A percentile compares a stretch with the other conserved stretches of the same genome.
These are phyloP conservation scores for Tetrahymena borealis DNA, from an alignment of 73 alveolate genomes.

Conservation along the genomic window DNA sequence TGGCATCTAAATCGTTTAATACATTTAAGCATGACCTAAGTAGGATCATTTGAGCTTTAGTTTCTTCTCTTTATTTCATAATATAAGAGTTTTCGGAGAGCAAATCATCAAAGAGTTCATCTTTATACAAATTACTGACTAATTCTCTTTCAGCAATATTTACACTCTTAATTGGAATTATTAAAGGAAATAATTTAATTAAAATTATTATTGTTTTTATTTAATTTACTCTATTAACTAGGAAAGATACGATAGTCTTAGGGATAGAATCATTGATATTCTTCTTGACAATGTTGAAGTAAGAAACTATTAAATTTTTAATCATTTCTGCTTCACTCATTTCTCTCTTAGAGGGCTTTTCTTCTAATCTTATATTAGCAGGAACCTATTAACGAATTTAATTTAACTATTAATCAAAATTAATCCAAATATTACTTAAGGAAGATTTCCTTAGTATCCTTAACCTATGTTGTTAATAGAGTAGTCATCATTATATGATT, in stretches of 20 bases:
- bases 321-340: constrained; percentile 63
- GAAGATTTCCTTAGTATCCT: not conserved
- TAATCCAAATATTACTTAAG: not conserved
- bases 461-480: not conserved
- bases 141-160: constrained; percentile 36
- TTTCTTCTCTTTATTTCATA: constrained; percentile 16
- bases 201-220: not conserved
- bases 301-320: constrained; percentile 60
- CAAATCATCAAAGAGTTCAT: constrained; percentile 30
- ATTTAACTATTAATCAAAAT: constrained; percentile 12
- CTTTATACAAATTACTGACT: constrained; percentile 9
- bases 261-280: constrained; percentile 71
- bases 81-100: constrained; percentile 15
- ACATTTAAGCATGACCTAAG: constrained; percentile 31
- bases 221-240: constrained; percentile 46
- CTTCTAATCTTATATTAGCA: constrained; percentile 4
- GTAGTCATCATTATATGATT: not conserved
- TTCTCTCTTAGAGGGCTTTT: constrained; percentile 26
- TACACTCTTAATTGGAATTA: not conserved
- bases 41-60: constrained; percentile 3
- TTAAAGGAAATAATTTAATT: not conserved
- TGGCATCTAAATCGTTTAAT: constrained; percentile 37
- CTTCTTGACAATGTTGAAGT: constrained; percentile 64
- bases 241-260: constrained; percentile 63
- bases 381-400: constrained; percentile 11